phyloP scores from a whole-genome alignment of 2,329 filamentous ascomycete species.

The Penicillium glabrum region DNA sequence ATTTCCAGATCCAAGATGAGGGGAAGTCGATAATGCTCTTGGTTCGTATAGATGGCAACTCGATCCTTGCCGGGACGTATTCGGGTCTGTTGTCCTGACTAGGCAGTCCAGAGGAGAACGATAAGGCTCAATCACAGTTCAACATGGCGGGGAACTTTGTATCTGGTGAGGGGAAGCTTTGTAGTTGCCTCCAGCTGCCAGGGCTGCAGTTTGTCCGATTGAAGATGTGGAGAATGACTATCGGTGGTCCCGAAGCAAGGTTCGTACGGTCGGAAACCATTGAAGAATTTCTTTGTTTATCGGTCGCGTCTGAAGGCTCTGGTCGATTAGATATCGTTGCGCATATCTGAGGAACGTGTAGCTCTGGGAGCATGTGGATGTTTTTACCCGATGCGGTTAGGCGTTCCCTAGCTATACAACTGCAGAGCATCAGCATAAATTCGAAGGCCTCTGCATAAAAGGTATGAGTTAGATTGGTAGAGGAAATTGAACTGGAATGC shows the following conservation, averaged over 20 bases:
- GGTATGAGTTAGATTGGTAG: too few relatives aligned
- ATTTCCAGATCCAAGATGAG: neutral
- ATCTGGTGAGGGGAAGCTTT: slow-evolving; percentile 12
- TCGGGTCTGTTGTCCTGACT: neutral
- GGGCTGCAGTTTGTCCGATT: neutral
- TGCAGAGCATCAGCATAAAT: neutral
- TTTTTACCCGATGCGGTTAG: neutral
- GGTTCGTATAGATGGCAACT: neutral
- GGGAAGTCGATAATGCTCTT: neutral
- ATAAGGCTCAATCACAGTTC: neutral
- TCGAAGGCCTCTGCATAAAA: too few relatives aligned
- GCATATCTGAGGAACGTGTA: neutral
- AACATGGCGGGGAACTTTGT: slow-evolving; percentile 7
- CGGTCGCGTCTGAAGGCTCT: neutral
- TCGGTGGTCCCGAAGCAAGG: neutral
- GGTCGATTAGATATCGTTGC: neutral
- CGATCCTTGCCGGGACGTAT: neutral
- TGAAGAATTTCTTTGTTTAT: neutral
- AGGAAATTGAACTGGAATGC: too few relatives aligned
- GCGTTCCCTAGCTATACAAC: neutral
- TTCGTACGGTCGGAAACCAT: neutral
- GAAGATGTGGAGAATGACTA: neutral
- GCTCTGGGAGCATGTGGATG: neutral
- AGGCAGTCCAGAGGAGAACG: neutral
- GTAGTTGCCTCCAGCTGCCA: too few relatives aligned